These are phyloP conservation scores for Tolypocladium paradoxum DNA, from an alignment of 2,329 filamentous ascomycete genomes.

Conservation along the genomic window DNA sequence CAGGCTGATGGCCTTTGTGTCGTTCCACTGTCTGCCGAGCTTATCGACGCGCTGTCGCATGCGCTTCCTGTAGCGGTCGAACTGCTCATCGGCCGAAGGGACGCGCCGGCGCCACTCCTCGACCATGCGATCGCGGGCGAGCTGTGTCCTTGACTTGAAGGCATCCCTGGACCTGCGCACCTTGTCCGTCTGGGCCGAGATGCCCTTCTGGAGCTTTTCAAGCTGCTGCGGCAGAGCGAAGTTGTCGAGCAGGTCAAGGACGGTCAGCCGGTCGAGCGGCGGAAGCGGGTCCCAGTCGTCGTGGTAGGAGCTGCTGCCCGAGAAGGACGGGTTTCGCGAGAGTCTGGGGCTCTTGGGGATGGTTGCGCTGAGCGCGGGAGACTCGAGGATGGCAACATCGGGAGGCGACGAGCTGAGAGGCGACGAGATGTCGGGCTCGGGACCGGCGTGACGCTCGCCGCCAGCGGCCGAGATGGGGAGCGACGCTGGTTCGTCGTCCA, in stretches of 20 bases:
- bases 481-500: not conserved
- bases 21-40: conserved; percentile 75
- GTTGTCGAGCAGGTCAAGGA: conserved; percentile 92
- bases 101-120: conserved; percentile 85
- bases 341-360: conserved; percentile 42
- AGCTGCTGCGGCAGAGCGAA: conserved; percentile 81
- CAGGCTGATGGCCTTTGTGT: conserved; percentile 75
- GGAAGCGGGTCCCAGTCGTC: conserved; percentile 82
- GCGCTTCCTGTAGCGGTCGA: conserved; percentile 78
- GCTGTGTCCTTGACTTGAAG: conserved; percentile 62
- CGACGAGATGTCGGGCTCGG: conserved; percentile 28
- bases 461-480: not conserved
- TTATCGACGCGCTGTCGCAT: conserved; percentile 87
- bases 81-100: conserved; percentile 80
- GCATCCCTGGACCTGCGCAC: conserved; percentile 74
- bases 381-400: conserved; percentile 34
- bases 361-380: conserved; percentile 38
- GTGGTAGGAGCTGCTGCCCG: conserved; percentile 74
- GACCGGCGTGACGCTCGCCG: conserved; percentile 19
- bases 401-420: conserved; percentile 32
- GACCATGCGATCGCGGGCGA: conserved; percentile 79
- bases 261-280: conserved; percentile 76
- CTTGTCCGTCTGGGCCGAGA: conserved; percentile 75
- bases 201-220: conserved; percentile 76
- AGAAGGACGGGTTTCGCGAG: conserved; percentile 72